phyloP scores from a whole-genome alignment of 805 yeast species.

The Barnettozyma botsteinii region DNA sequence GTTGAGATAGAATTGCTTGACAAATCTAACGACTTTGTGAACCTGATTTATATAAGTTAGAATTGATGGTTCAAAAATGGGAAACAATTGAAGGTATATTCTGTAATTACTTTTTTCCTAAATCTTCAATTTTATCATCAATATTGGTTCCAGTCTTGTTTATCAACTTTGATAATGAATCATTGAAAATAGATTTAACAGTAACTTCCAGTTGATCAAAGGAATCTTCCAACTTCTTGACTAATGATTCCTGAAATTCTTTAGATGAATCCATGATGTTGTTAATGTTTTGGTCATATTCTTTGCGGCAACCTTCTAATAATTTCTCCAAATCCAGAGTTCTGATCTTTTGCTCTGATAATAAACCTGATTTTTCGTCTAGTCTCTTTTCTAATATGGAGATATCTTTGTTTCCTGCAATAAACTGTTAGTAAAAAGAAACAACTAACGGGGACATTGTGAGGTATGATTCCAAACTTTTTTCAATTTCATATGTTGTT shows the following conservation, averaged over 20 bases:
- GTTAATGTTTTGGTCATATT: slow-evolving; percentile 14
- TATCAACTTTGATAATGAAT: background rate
- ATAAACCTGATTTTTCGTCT: slow-evolving; percentile 39
- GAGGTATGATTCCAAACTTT: slow-evolving; percentile 9
- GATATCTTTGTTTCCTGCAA: slow-evolving; percentile 29
- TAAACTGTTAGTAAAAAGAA: slow-evolving; percentile 15
- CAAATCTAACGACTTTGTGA: slow-evolving; percentile 24
- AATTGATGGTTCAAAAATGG: slow-evolving; percentile 17
- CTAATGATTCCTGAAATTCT: slow-evolving; percentile 2
- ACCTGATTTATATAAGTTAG: slow-evolving; percentile 8
- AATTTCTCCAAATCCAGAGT: slow-evolving; percentile 25
- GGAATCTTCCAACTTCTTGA: slow-evolving; percentile 6
- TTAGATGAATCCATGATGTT: slow-evolving; percentile 1
- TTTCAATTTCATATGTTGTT: slow-evolving; percentile 19
- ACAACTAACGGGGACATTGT: background rate
- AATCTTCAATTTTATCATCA: background rate
- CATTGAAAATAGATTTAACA: background rate
- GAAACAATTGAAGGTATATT: slow-evolving; percentile 19
- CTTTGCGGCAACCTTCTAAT: slow-evolving; percentile 16
- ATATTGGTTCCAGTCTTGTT: background rate
- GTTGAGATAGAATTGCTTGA: slow-evolving; percentile 19
- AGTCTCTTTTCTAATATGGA: slow-evolving; percentile 30
- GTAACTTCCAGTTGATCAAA: background rate
- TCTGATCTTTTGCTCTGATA: slow-evolving; percentile 42
- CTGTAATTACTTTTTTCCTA: slow-evolving; percentile 4